Percentiles rank a stretch among this genome's conserved stretches.
These are phyloP conservation scores for Gaeumannomyces tritici DNA, from an alignment of 2,329 filamentous ascomycete genomes.

Conservation along the genomic window DNA sequence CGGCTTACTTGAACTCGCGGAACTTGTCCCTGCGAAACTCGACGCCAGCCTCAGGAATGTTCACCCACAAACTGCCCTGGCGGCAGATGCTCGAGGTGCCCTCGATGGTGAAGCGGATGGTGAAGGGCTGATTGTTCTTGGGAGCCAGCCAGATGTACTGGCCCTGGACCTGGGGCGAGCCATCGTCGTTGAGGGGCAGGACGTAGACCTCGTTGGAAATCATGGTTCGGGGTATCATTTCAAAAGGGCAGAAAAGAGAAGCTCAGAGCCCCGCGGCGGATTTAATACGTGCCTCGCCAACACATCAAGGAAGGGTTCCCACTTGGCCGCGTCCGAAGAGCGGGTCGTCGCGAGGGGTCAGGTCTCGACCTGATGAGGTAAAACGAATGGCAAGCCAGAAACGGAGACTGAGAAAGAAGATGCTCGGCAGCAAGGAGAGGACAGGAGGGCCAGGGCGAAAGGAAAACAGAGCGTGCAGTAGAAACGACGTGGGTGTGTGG, in stretches of 20 bases:
- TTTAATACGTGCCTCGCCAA: neutral
- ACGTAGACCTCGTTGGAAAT: slow-evolving; percentile 70
- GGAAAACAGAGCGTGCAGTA: neutral
- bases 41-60: slow-evolving; percentile 71
- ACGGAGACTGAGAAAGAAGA: neutral
- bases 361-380: neutral
- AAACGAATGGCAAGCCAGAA: neutral
- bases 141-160: slow-evolving; percentile 89
- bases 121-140: slow-evolving; percentile 61
- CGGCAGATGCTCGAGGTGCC: slow-evolving; percentile 93
- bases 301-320: neutral
- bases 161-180: slow-evolving; percentile 71
- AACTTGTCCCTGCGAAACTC: slow-evolving; percentile 73
- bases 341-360: neutral
- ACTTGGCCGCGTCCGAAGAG: neutral
- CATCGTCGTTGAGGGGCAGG: slow-evolving; percentile 84
- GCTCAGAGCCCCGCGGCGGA: neutral
- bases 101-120: slow-evolving; percentile 81
- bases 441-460: neutral
- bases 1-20: slow-evolving; percentile 74
- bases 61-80: slow-evolving; percentile 92
- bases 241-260: slow-evolving; percentile 13
- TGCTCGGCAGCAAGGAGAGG: neutral
- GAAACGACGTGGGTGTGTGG: neutral
- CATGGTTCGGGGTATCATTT: slow-evolving; percentile 52